Evolutionary conservation across 345 rosid genomes (phyloP), one percentile per base, ranked within the genome.

Genomic region (Trapa bicornis): DNA sequence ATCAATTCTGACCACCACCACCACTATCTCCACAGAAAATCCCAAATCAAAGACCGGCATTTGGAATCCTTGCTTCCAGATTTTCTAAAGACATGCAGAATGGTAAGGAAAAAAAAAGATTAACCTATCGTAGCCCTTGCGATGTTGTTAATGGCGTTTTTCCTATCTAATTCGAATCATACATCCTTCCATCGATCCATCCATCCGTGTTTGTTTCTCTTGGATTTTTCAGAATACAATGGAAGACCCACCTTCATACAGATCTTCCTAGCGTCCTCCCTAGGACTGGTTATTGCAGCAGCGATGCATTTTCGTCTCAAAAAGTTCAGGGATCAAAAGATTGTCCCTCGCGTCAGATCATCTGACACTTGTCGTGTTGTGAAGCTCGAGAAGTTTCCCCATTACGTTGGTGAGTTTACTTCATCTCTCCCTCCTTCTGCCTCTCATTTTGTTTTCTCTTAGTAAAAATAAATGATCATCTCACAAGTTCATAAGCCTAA

Each of bases 341-440:
- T 85, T 75, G 77, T 85, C 57, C 97, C 97, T 9, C 82, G 83
- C 50, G 65, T 86, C 3, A 80, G 72, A 68, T 65, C 72, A 14
- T 70, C 80, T 1, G 79, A 80, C 65, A 78, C 76, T 0, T 86
- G 83, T 63, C 83, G 71, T 2, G 76, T 67, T 43, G 79, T 77
- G 67, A 87, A 81, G 75, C 82, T 93, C 6, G 97, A 93, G 71
- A 77, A 89, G 73, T 93, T 90, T 80, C 81, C 98, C 43, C 91
- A 83, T 71, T 93, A 90, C 81, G 96, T 90, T 56, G 97, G 98
- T 91, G 80, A 80, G 62, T 52, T n/a, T 37, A 41, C 35, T 50
- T 37, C 61, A 47, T 50, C 37, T 61, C 43, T 37, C 35, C 62
- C 41, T 56, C 36, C 42, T 37, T 37, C 35, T 65, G 35, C 48